Evolutionary conservation across 352 stramenopile species (phyloP).

Genomic region (Phytophthora pisi): DNA sequence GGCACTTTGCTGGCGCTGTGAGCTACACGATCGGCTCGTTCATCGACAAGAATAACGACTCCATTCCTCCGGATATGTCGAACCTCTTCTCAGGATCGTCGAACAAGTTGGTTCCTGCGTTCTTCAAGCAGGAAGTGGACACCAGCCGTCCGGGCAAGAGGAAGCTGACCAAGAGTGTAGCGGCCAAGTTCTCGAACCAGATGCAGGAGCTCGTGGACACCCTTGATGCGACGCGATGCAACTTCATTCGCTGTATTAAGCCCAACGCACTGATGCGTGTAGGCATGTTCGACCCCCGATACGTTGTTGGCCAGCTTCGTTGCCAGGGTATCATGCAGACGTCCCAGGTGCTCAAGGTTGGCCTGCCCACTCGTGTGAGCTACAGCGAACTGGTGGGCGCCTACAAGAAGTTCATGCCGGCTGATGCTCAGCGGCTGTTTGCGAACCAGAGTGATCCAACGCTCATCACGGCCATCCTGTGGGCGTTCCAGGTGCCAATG

Average conservation of each 20-base stretch:
- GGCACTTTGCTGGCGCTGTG: constrained; percentile 90
- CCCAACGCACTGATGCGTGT: constrained; percentile 85
- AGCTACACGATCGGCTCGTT: constrained; percentile 91
- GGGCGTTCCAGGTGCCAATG: constrained; percentile 87
- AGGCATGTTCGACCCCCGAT: constrained; percentile 85
- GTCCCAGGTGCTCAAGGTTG: constrained; percentile 90
- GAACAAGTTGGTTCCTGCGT: constrained; percentile 63
- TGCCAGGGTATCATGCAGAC: constrained; percentile 91
- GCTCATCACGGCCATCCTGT: constrained; percentile 89
- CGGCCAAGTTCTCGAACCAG: constrained; percentile 84
- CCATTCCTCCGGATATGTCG: constrained; percentile 82
- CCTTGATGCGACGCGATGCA: constrained; percentile 81
- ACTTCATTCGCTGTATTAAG: constrained; percentile 93
- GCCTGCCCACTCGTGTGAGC: constrained; percentile 88
- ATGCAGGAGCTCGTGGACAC: constrained; percentile 90
- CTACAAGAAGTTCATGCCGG: constrained; percentile 81
- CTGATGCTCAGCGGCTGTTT: constrained; percentile 79
- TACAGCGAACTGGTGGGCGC: constrained; percentile 89
- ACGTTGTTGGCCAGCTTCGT: constrained; percentile 90
- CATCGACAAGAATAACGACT: constrained; percentile 94
- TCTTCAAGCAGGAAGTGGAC: constrained; percentile 75
- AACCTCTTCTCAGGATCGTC: constrained; percentile 79
- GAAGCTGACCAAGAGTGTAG: constrained; percentile 76
- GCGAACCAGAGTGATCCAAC: constrained; percentile 81
- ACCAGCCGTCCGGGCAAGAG: constrained; percentile 72